Evolutionary conservation across 2,329 filamentous ascomycete genomes (phyloP).

Genomic region (Epicoccum sorghinum): DNA sequence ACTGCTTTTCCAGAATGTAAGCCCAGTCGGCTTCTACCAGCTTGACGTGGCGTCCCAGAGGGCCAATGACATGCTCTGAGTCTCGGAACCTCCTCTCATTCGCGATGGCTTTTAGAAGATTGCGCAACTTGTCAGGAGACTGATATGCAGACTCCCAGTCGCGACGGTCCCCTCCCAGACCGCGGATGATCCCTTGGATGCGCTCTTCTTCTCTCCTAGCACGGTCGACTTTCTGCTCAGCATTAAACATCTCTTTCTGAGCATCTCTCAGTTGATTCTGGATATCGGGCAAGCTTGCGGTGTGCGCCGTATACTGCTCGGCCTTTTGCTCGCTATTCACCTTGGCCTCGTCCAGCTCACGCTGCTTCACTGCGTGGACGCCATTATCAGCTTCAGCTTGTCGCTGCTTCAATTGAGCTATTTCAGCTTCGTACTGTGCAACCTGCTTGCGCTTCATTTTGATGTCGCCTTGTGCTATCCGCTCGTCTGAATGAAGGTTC

Average conservation of each 20-base stretch:
- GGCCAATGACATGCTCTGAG: conserved; percentile 72
- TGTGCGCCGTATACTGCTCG: conserved; percentile 51
- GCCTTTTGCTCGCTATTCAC: conserved; percentile 55
- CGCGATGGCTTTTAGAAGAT: conserved; percentile 71
- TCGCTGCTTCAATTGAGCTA: conserved; percentile 63
- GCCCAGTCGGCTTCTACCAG: conserved; percentile 83
- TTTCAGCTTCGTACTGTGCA: conserved; percentile 51
- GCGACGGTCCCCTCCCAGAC: conserved; percentile 62
- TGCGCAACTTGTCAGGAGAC: conserved; percentile 58
- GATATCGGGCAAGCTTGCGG: conserved; percentile 42
- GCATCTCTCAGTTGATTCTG: conserved; percentile 46
- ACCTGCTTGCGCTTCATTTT: conserved; percentile 58
- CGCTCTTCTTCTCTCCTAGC: conserved; percentile 58
- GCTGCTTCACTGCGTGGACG: conserved; percentile 66
- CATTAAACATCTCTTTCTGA: conserved; percentile 19
- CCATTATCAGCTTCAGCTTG: conserved; percentile 71
- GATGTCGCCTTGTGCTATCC: conserved; percentile 66
- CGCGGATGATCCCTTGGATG: conserved; percentile 58
- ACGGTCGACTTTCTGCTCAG: conserved; percentile 35
- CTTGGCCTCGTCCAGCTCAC: conserved; percentile 65
- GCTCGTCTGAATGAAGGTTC: conserved; percentile 63
- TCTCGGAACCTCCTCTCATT: conserved; percentile 71
- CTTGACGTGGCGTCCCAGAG: conserved; percentile 78
- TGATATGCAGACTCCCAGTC: conserved; percentile 70
- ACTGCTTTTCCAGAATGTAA: conserved; percentile 75